phyloP scores from a whole-genome alignment of 2,329 filamentous ascomycete genomes.

The Fusarium sp. region DNA sequence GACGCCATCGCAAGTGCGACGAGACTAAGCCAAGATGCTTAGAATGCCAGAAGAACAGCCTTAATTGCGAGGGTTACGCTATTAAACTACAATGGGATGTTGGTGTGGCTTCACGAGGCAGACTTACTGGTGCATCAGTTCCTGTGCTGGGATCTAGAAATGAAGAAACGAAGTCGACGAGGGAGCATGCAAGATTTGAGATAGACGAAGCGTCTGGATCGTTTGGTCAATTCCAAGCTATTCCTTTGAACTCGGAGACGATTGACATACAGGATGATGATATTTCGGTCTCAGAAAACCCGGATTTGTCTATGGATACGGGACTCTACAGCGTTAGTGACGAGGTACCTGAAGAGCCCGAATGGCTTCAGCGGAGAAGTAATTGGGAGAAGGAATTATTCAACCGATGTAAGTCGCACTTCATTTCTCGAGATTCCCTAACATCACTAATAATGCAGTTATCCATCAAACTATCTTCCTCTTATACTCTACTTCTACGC shows the following conservation, averaged over 20 bases:
- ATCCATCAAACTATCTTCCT: slow-evolving; percentile 26
- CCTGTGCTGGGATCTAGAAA: not conserved
- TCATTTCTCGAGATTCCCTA: not conserved
- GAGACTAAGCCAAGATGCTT: slow-evolving; percentile 34
- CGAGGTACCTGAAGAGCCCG: not conserved
- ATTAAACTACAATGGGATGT: slow-evolving; percentile 36
- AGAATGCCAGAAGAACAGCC: slow-evolving; percentile 24
- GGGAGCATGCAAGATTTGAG: too few relatives aligned
- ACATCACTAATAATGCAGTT: not conserved
- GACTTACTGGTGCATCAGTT: slow-evolving; percentile 21
- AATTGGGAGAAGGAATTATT: slow-evolving; percentile 10
- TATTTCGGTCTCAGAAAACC: not conserved
- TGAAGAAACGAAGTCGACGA: not conserved
- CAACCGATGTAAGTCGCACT: slow-evolving; percentile 10
- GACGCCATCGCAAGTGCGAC: slow-evolving; percentile 43
- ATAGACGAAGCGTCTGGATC: not conserved
- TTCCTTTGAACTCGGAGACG: too few relatives aligned
- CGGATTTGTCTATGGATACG: not conserved
- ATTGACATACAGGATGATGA: not conserved
- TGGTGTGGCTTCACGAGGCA: slow-evolving; percentile 30
- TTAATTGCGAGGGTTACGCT: slow-evolving; percentile 35
- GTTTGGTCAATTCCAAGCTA: slow-evolving; percentile 6
- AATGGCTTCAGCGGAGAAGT: slow-evolving; percentile 6
- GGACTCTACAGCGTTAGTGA: too few relatives aligned
- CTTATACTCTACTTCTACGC: slow-evolving; percentile 30